These are phyloP conservation scores for Chenopodium formosanum DNA, from an alignment of 148 eudicot genomes.

Conservation along the genomic window DNA sequence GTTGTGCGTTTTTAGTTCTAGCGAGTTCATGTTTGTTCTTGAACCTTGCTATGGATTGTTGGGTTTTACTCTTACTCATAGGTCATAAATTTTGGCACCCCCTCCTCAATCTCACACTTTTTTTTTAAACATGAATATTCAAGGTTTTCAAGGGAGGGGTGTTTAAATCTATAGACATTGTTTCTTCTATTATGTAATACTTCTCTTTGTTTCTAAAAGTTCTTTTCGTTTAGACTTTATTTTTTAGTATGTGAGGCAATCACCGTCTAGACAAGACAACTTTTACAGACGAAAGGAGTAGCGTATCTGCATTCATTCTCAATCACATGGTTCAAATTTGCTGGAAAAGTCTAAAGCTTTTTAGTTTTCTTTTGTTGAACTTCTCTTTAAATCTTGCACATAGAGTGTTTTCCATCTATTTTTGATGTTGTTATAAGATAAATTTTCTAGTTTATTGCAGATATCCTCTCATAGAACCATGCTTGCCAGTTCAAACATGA, in stretches of 20 bases:
- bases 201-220: too few relatives aligned
- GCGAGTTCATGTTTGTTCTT: not conserved
- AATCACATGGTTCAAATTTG: not conserved
- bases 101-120: not conserved
- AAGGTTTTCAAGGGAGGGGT: not conserved
- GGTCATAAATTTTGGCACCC: not conserved
- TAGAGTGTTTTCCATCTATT: not conserved
- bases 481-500: constrained; percentile 43
- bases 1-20: not conserved
- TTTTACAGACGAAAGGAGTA: too few relatives aligned
- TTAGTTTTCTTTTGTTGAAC: not conserved
- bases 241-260: too few relatives aligned
- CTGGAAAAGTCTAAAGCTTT: not conserved
- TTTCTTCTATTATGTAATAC: not conserved
- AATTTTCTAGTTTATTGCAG: constrained; percentile 13
- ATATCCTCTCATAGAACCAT: constrained; percentile 10
- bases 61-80: not conserved
- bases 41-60: not conserved
- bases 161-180: not conserved
- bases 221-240: too few relatives aligned
- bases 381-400: not conserved
- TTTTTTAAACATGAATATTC: not conserved
- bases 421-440: not conserved
- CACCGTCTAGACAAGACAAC: too few relatives aligned
- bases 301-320: too few relatives aligned